Evolutionary conservation across 2,329 filamentous ascomycete species (phyloP).

Genomic region (Periconia sp.): DNA sequence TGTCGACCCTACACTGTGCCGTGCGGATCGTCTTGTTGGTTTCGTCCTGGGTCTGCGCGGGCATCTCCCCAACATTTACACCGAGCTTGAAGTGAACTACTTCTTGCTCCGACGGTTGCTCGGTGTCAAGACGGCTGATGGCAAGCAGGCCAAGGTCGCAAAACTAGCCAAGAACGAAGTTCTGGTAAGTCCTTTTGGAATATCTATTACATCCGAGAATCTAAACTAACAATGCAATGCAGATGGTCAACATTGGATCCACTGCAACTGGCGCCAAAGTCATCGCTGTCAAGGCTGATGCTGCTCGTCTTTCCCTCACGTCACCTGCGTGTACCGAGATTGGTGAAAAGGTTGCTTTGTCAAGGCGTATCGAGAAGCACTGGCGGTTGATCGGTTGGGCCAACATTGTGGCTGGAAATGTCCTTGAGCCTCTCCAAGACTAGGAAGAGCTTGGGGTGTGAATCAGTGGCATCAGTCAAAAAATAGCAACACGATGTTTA

Average conservation of each 20-base stretch:
- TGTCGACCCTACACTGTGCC: constrained; percentile 95
- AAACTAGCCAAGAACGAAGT: constrained; percentile 99
- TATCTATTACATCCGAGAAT: neutral
- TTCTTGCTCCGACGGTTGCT: constrained; percentile 92
- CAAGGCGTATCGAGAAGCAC: constrained; percentile 97
- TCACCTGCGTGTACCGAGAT: constrained; percentile 95
- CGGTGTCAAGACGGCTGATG: constrained; percentile 95
- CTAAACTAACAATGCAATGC: constrained; percentile 12
- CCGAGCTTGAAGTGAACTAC: constrained; percentile 96
- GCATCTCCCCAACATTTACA: constrained; percentile 93
- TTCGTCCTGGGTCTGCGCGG: constrained; percentile 96
- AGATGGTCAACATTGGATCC: constrained; percentile 98
- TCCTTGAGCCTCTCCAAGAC: constrained; percentile 35
- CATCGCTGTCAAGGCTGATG: constrained; percentile 94
- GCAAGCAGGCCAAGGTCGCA: constrained; percentile 98
- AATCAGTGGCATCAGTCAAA: neutral
- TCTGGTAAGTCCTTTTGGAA: constrained; percentile 50
- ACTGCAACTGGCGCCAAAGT: constrained; percentile 98
- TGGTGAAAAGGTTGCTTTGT: constrained; percentile 96
- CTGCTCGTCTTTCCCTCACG: constrained; percentile 89
- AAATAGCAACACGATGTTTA: neutral
- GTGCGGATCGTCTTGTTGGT: constrained; percentile 97
- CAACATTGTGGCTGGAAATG: constrained; percentile 45
- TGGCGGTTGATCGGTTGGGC: constrained; percentile 63
- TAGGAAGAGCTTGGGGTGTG: constrained; percentile 1